A percentile compares a stretch with the other conserved stretches of the same genome.
Conservation (phyloP, 495 filamentous ascomycete genomes). For the Penicillium macrosclerotiorum region DNA sequence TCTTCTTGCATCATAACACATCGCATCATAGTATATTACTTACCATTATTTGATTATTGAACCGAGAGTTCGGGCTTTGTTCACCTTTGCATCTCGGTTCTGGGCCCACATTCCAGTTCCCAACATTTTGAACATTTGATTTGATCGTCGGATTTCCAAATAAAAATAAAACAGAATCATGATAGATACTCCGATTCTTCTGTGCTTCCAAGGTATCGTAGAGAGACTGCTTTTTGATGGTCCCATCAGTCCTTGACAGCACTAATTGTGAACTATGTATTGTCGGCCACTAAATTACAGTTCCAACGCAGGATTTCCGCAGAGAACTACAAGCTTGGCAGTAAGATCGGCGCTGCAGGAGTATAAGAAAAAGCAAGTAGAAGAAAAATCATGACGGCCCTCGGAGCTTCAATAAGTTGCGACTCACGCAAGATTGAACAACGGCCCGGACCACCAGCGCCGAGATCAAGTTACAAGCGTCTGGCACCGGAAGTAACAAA, state of each 20-base stretch:
- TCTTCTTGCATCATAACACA: not conserved
- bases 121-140: slow-evolving; percentile 22
- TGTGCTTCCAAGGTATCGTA: too few species aligned
- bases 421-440: not conserved
- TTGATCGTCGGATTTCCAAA: slow-evolving; percentile 7
- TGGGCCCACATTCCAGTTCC: slow-evolving; percentile 17
- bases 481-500: not conserved
- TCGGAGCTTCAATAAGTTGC: not conserved
- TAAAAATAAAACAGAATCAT: slow-evolving; percentile 14
- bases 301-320: not conserved
- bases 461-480: too few species aligned
- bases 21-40: not conserved
- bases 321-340: slow-evolving; percentile 20
- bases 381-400: not conserved
- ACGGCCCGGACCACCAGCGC: too few species aligned
- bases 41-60: not conserved
- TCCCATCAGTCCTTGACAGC: too few species aligned
- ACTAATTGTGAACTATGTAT: too few species aligned
- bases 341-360: slow-evolving; percentile 19
- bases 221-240: too few species aligned
- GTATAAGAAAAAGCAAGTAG: not conserved
- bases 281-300: too few species aligned
- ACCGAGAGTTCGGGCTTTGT: not conserved
- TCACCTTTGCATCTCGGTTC: slow-evolving; percentile 1
- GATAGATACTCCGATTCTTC: too few species aligned